Base-by-base conservation (phyloP, 1,284 basidiomycete species). In the Heterobasidion annosum region DNA sequence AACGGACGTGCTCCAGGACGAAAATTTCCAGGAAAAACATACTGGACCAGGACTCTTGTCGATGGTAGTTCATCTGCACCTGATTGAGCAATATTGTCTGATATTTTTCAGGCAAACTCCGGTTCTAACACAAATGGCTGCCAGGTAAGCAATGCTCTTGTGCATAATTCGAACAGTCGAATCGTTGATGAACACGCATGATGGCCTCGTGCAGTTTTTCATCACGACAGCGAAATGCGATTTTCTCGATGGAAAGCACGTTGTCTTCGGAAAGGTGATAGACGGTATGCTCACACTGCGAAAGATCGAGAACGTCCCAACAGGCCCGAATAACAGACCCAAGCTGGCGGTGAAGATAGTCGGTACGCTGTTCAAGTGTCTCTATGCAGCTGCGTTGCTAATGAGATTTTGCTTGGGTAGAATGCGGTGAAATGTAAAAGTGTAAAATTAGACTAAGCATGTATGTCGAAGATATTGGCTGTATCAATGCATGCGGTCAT, bases 1-100 rank as follows among this genome's bases (percentile, higher is more conserved):
- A 16, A 43, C 40, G 45, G 10, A 18, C 45, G 18, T 47, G 12
- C n/a, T 8, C 12, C 65, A 91, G 79, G 96, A 98, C 64, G 96
- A 99, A 74, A 98, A 94, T 69, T 99, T 99, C 65, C 76, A 79
- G 51, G 80, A 94, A 63, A 95, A 95, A 68, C 96, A 99, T 67
- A 85, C 81, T 0, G 86, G 78, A 0, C 85, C 92, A 1, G 92
- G 92, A 0, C 71, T 95, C 35, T 71, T 95, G 10, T 93, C 91
- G 18, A 95, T 95, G 92, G 91, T 85, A 61, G 51, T 25, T 25
- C 25, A 25, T 25, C 25, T 25, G 25, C 25, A 5, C 25, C 4
- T 25, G 35, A 51, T 49, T 5, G 12, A 40, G 37, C 4, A 40
- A 25, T 40, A 3, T 2, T 16, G 49, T 32, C 45, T 55, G 19